Base-by-base conservation (phyloP, 805 yeast species). In the Starmerella sp. region DNA sequence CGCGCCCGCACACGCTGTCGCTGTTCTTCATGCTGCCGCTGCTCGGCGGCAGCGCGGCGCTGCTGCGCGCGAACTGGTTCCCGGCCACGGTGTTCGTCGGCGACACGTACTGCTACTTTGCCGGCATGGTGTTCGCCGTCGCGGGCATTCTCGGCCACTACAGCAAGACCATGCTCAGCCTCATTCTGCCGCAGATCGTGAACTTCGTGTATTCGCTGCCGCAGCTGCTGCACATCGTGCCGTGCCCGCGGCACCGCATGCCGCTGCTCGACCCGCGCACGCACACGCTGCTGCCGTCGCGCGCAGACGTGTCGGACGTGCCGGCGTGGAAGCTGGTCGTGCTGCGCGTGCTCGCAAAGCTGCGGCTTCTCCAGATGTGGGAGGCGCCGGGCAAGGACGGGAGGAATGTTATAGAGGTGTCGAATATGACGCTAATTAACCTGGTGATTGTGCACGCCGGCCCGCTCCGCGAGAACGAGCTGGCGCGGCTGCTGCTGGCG, bases 91-190 rank as follows among this genome's bases (percentile, higher is more conserved):
- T 88, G 1, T 93, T 93, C 71, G 99, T 93, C 7, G 99, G 99
- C 34, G 99, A 93, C 67, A 91, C 98, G 0, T 93, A 85, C 73
- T 93, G 99, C 71, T 93, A 93, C 70, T 90, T 93, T 69, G 88
- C 96, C 30, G 99, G 99, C 4, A 93, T 93, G 98, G 95, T 93
- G 0, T 89, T 93, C 69, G 98, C 97, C 0, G 93, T 90, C 31
- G 96, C 87, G 34, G 97, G 97, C 1, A 93, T 93, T 37, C 76
- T 87, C 56, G 97, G 97, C 1, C 99, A 93, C 73, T 93, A 90
- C 69, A 87, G 96, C 44, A 93, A 93, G 70, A 93, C 99, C 0
- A 73, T 91, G 62, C 73, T 93, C 69, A 69, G 90, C 36, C 83
- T 93, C 65, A 84, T 93, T 67, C 72, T 87, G 43, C 97, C 97